Conservation (phyloP, 202 grass and related monocot genomes). For the Hordeum pubiflorum region DNA sequence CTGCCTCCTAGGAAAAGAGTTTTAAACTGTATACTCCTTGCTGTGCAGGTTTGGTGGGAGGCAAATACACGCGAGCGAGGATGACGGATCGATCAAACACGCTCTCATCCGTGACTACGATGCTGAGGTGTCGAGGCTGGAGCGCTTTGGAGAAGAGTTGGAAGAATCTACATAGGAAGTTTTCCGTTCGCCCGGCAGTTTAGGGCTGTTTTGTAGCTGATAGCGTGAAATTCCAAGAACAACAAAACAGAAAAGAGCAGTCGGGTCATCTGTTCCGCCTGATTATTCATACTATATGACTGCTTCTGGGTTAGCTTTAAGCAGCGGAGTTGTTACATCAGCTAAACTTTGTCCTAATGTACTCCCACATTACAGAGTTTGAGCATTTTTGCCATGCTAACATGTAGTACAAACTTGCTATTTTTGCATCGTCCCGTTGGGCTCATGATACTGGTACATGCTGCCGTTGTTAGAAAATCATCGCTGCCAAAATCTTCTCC, state of each 20-base stretch:
- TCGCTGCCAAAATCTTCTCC: not conserved
- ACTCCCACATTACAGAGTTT: not conserved
- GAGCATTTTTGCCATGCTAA: not conserved
- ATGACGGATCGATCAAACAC: slow-evolving; percentile 85
- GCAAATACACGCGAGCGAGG: slow-evolving; percentile 68
- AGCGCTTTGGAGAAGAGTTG: slow-evolving; percentile 73
- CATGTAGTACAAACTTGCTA: not conserved
- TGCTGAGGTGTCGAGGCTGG: slow-evolving; percentile 68
- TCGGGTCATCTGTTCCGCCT: not conserved
- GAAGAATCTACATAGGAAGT: slow-evolving; percentile 41
- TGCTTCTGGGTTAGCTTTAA: slow-evolving; percentile 5
- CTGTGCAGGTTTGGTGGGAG: slow-evolving; percentile 71
- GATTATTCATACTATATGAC: not conserved
- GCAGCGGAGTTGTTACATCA: not conserved
- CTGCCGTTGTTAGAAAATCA: not conserved
- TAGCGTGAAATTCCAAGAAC: not conserved
- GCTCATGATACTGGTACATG: not conserved
- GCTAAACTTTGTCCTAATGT: not conserved
- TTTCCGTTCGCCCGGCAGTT: not conserved
- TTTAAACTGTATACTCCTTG: not conserved
- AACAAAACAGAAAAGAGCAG: not conserved
- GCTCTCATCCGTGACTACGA: slow-evolving; percentile 72
- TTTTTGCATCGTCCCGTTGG: not conserved
- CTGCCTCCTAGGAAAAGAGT: not conserved
- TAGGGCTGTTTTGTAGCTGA: not conserved